Base-by-base conservation (phyloP, 805 yeast genomes). In the Metschnikowia continentalis region DNA sequence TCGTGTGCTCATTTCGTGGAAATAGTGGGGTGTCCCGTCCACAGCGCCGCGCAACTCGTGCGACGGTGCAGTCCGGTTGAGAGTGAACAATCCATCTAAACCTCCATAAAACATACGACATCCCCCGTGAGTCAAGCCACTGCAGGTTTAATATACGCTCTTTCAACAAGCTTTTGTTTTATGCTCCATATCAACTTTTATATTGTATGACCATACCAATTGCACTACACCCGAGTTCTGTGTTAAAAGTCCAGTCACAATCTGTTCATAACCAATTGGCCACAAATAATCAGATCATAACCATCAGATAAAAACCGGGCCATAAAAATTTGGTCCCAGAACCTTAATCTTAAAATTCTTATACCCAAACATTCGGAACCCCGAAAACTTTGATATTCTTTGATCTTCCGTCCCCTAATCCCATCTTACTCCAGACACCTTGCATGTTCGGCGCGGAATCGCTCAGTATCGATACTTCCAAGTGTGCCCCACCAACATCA, bases 361-460 rank as follows among this genome's bases (percentile, higher is more conserved):
- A 20, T 37, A 13, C 13, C 26, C 4, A n/a, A 35, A n/a, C 36
- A 14, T n/a, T 14, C 17, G n/a, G n/a, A 35, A 13, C 15, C 36
- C 36, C 36, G 10, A 26, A 26, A 10, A 11, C 30, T 8, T 26
- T 26, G 30, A 26, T 26, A 8, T 26, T 8, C 30, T 10, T 26
- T 26, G 30, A 26, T 26, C 30, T 10, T 8, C 11, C 30, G 30
- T 26, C 30, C 30, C 30, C 30, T 7, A 36, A 36, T 15, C 17
- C 19, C 22, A 5, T 6, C 22, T 17, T 6, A 36, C 15, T 35
- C 15, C 36, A 36, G 20, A 36, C 8, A 11, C 13, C 13, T 20
- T 23, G 14, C 22, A 44, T 44, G 47, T 44, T 44, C 15, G 40
- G 47, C 17, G 47, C 36, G 33, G 41, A 44, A 36, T 33, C 36